Evolutionary conservation across 257 asterid species (phyloP), one percentile per base, ranked within the genome.

Genomic region (Petrea volubilis): DNA sequence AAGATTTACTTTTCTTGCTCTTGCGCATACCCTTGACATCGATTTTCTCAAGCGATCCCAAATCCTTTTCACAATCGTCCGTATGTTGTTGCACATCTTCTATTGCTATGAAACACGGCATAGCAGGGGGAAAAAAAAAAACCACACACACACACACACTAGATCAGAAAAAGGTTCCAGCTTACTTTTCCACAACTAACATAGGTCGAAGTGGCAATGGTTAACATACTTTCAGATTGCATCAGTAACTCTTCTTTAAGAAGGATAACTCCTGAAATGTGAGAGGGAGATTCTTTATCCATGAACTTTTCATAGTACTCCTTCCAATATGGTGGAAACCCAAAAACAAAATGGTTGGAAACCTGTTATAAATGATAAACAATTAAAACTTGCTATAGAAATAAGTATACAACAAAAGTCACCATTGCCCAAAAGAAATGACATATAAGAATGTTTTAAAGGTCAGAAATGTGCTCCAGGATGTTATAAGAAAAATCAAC

Each of bases 321-420:
- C 86, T 90, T 88, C 97, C 98, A 92, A 72, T 72, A 63, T 18
- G 85, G 73, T 41, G 98, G 98, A 81, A 92, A 92, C 31, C 98
- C 97, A 29, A 80, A 73, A 66, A 75, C 28, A 75, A 92, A 92
- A 84, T 84, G 87, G 67, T 81, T 31, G 29, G 59, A 81, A 27
- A 88, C 88, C 98, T 92, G 85, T 55, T 74, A 65, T 24, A 71
- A 73, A 67, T 57, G 64, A 64, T 27, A 18, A 13, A 44, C 51
- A 15, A 74, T 76, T 47, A 65, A 12, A 68, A 67, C 64, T 60
- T 56, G 17, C 3, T 14, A 8, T 49, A 57, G n/a, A 65, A n/a
- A 25, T 33, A 6, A 34, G 43, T 55, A 29, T 51, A 53, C 34
- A 57, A 66, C 64, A 28, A 69, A 59, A 73, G 20, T 15, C 59